Evolutionary conservation across 352 stramenopile genomes (phyloP).

Genomic region (Phytophthora foliorum): DNA sequence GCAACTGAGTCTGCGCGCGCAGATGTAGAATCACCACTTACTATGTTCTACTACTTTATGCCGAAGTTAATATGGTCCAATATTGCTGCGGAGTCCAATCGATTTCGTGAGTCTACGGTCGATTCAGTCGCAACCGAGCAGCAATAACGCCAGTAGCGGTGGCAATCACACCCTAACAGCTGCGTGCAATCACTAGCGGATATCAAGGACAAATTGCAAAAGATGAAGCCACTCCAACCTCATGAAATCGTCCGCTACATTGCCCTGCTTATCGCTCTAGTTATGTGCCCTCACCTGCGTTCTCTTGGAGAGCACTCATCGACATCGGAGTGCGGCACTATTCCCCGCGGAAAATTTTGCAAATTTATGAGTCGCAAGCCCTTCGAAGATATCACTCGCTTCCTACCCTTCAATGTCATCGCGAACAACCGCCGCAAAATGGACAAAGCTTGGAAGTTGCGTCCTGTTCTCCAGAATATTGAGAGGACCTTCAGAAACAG

Average conservation of each 20-base stretch:
- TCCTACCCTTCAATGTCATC: conserved; percentile 25
- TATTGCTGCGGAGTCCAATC: conserved; percentile 8
- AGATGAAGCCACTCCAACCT: conserved; percentile 11
- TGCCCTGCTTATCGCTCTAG: conserved; percentile 8
- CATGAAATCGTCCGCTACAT: conserved; percentile 21
- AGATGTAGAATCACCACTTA: conserved; percentile 3
- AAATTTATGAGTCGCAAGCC: conserved; percentile 23
- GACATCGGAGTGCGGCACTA: conserved; percentile 2
- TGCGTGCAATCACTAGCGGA: conserved; percentile 3
- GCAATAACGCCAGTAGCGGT: neutral
- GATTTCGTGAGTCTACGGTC: neutral
- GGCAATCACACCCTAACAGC: conserved; percentile 2
- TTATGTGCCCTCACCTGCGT: neutral
- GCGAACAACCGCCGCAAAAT: neutral
- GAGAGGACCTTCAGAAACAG: neutral
- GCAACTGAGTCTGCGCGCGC: conserved; percentile 7
- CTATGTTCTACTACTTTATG: conserved; percentile 17
- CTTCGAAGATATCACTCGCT: conserved; percentile 22
- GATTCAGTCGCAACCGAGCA: neutral
- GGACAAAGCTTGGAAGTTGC: conserved; percentile 22
- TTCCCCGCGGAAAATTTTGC: conserved; percentile 14
- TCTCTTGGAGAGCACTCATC: conserved; percentile 9
- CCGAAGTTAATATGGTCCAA: conserved; percentile 12
- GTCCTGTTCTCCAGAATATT: neutral
- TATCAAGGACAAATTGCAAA: neutral